These are phyloP conservation scores for Aureobasidium sp. DNA, from an alignment of 2,329 filamentous ascomycete species.

Conservation along the genomic window DNA sequence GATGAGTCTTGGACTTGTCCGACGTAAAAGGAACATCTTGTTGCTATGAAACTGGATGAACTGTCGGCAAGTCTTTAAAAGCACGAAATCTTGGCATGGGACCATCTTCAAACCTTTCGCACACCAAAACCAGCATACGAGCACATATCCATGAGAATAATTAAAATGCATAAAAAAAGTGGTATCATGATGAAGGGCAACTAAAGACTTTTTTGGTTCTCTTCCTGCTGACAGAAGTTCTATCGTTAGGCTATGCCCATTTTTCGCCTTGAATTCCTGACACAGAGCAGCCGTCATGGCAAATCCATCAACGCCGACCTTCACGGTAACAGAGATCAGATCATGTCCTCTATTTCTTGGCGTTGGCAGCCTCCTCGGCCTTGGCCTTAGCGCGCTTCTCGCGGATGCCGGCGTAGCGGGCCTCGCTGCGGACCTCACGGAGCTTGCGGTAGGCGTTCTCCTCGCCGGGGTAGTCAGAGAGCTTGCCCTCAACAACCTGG, in stretches of 20 bases:
- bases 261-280: constrained; percentile 4
- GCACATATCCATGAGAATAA: neutral
- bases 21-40: neutral
- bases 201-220: constrained; percentile 17
- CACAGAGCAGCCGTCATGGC: constrained; percentile 16
- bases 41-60: neutral
- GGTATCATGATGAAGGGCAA: constrained; percentile 18
- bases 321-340: neutral
- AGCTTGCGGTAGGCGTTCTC: constrained; percentile 83
- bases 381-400: constrained; percentile 92
- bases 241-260: constrained; percentile 5
- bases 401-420: constrained; percentile 71
- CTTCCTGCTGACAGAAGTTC: constrained; percentile 15
- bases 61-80: neutral
- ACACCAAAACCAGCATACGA: neutral
- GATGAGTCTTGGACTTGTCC: neutral
- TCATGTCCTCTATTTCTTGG: constrained; percentile 65
- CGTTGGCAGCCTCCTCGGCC: constrained; percentile 67
- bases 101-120: neutral
- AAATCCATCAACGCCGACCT: constrained; percentile 15
- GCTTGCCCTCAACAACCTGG: constrained; percentile 74
- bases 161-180: constrained; percentile 14
- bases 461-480: constrained; percentile 63
- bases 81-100: neutral
- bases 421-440: constrained; percentile 75